Evolutionary conservation across 768 basidiomycete genomes (phyloP), one percentile per base, ranked within the genome.

Genomic region (Suillus variegatus): DNA sequence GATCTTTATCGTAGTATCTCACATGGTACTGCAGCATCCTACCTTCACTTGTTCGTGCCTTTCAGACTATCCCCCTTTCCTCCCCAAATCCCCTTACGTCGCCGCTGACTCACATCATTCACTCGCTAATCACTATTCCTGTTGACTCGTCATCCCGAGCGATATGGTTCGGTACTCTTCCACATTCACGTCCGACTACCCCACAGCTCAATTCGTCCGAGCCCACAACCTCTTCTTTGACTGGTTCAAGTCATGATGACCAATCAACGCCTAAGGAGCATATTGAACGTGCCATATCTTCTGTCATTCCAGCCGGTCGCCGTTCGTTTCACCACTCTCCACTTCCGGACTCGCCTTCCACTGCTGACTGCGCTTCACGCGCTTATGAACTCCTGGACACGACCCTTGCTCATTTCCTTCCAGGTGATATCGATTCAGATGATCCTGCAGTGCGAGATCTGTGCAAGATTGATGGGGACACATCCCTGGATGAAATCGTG

Each of bases 41-140:
- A 22, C 81, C 86, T 9, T 86, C 91, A 1, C 82, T 94, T 28
- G 80, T 96, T 46, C 86, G 87, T 38, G 82, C 87, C 6, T 92
- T 95, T 76, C 82, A 86, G 67, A 71, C 82, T n/a, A 82, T 92
- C 28, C 87, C 91, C 0, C 82, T 84, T 4, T 82, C 85, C 6
- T 87, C 85, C 61, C 83, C 84, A 12, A 81, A 80, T 4, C 94
- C 93, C 2, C 79, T 97, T 44, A 79, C 86, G 0, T 77, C 89
- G 0, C 94, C 95, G 0, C 77, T 97, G 41, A 88, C 92, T 1
- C 91, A 97, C 66, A 83, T 89, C 62, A 89, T 97, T 47, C 93
- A 97, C 72, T 81, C 87, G 12, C 83, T 97, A 54, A 92, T 96
- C 66, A 86, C 84, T 41, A 85, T 96, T 64, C 95, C 95, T 51